Base-by-base conservation (phyloP, 805 yeast species). In the Wickerhamomyces canadensis region DNA sequence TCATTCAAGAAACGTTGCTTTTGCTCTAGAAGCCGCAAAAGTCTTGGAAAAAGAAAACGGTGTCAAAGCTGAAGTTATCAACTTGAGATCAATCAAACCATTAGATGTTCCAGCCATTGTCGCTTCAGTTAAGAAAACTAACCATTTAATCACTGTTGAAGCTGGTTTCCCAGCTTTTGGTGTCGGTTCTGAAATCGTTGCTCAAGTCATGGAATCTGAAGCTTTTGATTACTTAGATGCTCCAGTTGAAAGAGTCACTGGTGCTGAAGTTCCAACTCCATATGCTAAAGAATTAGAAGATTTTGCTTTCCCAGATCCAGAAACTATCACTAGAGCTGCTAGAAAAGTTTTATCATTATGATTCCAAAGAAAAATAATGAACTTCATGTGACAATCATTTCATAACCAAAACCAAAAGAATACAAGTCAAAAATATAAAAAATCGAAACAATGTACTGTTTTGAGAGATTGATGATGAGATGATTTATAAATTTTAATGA, bases 221-320 rank as follows among this genome's bases (percentile, higher is more conserved):
- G 98, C 95, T 37, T 93, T 93, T 52, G 98, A 93, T 68, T 86
- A 88, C 78, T 78, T 93, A 60, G 99, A 93, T 68, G 95, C 98
- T 44, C 99, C 99, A 54, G 86, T 93, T 51, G 95, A 83, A 72
- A 87, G 99, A 76, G 91, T 89, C 57, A 93, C 98, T 42, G 98
- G 98, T 65, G 95, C 98, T 61, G 99, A 93, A 72, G 97, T 89
- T 23, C 99, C 99, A 66, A 93, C 98, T 52, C 99, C 99, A 49
- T 93, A 93, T 62, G 96, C 96, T 54, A 78, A 80, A 66, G 89
- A 83, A 70, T 77, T 93, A 62, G 99, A 93, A 78, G 94, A 84
- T 70, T 85, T 93, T 61, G 96, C 98, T 39, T 93, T 93, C 96
- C 99, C 99, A 66, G 96, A 89, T 64, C 74, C 85, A 39, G 91